These are phyloP conservation scores for Penicillium arizonense DNA, from an alignment of 495 filamentous ascomycete species.

Conservation along the genomic window DNA sequence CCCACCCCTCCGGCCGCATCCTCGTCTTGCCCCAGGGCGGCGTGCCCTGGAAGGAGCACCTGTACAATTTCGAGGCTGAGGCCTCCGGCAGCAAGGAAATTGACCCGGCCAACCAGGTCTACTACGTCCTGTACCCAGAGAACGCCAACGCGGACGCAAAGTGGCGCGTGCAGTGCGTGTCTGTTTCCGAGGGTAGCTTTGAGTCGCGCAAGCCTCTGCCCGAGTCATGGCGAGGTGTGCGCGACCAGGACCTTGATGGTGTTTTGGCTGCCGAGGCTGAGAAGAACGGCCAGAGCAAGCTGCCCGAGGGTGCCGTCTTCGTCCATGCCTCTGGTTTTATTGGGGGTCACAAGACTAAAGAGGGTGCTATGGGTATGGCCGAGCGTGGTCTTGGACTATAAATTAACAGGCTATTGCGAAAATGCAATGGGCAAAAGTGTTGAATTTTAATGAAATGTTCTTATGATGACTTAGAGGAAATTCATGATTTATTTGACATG, in stretches of 20 bases:
- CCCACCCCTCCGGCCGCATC: slow-evolving; percentile 73
- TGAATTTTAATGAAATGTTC: slow-evolving; percentile 5
- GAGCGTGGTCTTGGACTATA: slow-evolving; percentile 62
- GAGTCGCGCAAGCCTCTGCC: slow-evolving; percentile 87
- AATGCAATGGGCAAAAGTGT: slow-evolving; percentile 6
- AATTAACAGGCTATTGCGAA: not conserved
- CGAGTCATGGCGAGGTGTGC: slow-evolving; percentile 83
- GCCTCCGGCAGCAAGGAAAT: slow-evolving; percentile 33
- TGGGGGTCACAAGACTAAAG: slow-evolving; percentile 86
- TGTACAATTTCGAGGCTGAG: slow-evolving; percentile 80
- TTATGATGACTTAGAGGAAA: too few relatives aligned
- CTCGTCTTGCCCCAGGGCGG: slow-evolving; percentile 72
- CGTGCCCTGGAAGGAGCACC: slow-evolving; percentile 93
- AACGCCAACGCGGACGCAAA: slow-evolving; percentile 63
- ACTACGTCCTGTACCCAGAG: slow-evolving; percentile 93
- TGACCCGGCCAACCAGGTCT: slow-evolving; percentile 49
- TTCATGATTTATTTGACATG: too few relatives aligned
- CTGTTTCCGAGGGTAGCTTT: slow-evolving; percentile 77
- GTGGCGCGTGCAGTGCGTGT: slow-evolving; percentile 92
- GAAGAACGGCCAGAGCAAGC: slow-evolving; percentile 34
- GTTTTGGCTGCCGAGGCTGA: slow-evolving; percentile 63
- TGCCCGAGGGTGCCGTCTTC: slow-evolving; percentile 73
- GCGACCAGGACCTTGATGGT: slow-evolving; percentile 78
- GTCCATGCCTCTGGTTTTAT: slow-evolving; percentile 95
- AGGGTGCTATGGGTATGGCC: slow-evolving; percentile 88